Percentiles rank a stretch among this genome's conserved stretches.
Conservation (phyloP, 306 rosid genomes). For the Ochetophila trinervis region DNA sequence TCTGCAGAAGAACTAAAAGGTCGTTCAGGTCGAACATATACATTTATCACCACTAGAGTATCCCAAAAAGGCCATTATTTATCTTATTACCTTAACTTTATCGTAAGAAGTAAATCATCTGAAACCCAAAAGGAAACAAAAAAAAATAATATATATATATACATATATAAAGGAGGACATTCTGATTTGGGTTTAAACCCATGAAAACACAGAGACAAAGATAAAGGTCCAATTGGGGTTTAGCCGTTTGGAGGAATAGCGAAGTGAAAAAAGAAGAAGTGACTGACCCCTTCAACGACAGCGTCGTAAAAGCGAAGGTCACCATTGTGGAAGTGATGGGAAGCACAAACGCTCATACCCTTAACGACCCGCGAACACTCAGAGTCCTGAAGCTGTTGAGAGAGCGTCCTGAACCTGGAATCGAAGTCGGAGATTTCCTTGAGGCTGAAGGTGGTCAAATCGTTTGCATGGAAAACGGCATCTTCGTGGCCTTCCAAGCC, state of each 20-base stretch:
- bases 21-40: no score
- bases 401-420: constrained; percentile 33
- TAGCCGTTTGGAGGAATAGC: no score
- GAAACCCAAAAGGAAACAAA: background rate
- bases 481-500: constrained; percentile 23
- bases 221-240: no score
- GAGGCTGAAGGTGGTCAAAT: constrained; percentile 17
- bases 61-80: no score
- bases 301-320: constrained; percentile 52
- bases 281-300: constrained; percentile 32
- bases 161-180: no score
- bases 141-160: no score
- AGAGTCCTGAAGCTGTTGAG: constrained; percentile 43
- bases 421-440: constrained; percentile 26
- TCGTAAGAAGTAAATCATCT: no score
- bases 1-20: no score
- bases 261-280: background rate
- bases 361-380: constrained; percentile 26
- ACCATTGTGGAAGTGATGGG: constrained; percentile 15
- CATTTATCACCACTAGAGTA: no score
- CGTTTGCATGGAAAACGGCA: background rate
- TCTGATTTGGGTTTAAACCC: no score
- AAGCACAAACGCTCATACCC: constrained; percentile 35
- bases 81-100: no score
- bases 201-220: no score